Evolutionary conservation across 371 early-diverging fungal genomes (phyloP).

Genomic region (Mucor irregularis): DNA sequence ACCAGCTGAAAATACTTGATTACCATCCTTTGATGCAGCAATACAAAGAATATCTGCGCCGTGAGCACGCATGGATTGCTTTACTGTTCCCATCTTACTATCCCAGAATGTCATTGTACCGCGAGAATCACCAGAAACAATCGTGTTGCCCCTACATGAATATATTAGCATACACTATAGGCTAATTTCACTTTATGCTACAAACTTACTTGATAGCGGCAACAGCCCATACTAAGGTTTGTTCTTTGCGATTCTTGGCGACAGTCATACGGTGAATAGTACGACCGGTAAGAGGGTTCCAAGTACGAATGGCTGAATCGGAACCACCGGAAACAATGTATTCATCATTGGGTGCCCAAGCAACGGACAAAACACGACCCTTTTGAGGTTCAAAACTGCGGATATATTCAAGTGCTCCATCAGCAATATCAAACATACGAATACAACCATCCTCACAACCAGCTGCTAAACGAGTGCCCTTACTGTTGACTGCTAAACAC

Average conservation of each 20-base stretch:
- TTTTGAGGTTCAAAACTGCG: slow-evolving; percentile 73
- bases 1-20: slow-evolving; percentile 80
- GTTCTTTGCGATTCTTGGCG: slow-evolving; percentile 57
- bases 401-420: slow-evolving; percentile 67
- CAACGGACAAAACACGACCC: slow-evolving; percentile 80
- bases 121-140: slow-evolving; percentile 89
- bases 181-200: background rate
- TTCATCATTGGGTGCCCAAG: slow-evolving; percentile 78
- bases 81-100: slow-evolving; percentile 63
- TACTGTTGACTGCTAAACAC: slow-evolving; percentile 85
- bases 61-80: slow-evolving; percentile 73
- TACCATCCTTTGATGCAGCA: slow-evolving; percentile 63
- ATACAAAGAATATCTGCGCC: slow-evolving; percentile 89
- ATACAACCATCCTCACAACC: slow-evolving; percentile 95
- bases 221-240: slow-evolving; percentile 68
- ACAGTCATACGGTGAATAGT: slow-evolving; percentile 72
- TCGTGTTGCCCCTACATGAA: slow-evolving; percentile 58
- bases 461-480: slow-evolving; percentile 78
- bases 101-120: slow-evolving; percentile 93
- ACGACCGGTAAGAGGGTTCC: slow-evolving; percentile 66
- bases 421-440: slow-evolving; percentile 81
- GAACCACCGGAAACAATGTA: slow-evolving; percentile 83
- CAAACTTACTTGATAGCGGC: slow-evolving; percentile 46
- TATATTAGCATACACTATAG: background rate
- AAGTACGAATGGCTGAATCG: slow-evolving; percentile 77